Evolutionary conservation across 176 grass and related monocot genomes (phyloP), one percentile per base, ranked within the genome.

Genomic region (Carex parvula): DNA sequence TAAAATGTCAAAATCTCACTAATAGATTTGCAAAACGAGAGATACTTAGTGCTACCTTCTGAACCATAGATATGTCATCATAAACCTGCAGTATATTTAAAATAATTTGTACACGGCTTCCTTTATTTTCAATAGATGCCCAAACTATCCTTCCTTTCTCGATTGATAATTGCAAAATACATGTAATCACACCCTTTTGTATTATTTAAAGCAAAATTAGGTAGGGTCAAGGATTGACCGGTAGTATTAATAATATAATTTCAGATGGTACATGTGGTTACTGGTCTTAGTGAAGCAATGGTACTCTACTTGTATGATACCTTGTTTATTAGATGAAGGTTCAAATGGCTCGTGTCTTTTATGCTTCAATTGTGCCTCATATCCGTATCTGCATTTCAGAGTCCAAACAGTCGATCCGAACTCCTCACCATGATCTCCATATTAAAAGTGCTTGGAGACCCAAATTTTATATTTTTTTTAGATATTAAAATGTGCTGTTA

Each of bases 251-350:
- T 72, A 37, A 35, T 35, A 79, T 80, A 58, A 80, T 10, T 56
- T 59, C 9, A 80, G 26, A 14, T 80, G n/a, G 76, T 39, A 80
- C 57, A 33, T 80, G n/a, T 59, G 18, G 33, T 80, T 79, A n/a
- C 33, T 42, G 44, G 5, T 74, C 70, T 74, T n/a, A 46, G 44
- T 74, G 30, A 60, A 80, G 15, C 22, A 79, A 3, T 59, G 21
- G 26, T 60, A n/a, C 42, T 42, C 26, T 70, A 32, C 15, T 41
- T 33, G 33, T 37, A 70, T 8, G 18, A 62, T 81, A 32, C 44
- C 6, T 26, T 64, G 15, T 64, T 64, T 64, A 50, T 50, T 50
- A 50, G 46, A 11, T 50, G 37, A 6, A 39, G 37, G 37, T 39
- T 39, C 37, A 39, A 39, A 39, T 39, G 37, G 37, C 37, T 39